Evolutionary conservation across 2,329 filamentous ascomycete genomes (phyloP).

Genomic region (Metarhizium album): DNA sequence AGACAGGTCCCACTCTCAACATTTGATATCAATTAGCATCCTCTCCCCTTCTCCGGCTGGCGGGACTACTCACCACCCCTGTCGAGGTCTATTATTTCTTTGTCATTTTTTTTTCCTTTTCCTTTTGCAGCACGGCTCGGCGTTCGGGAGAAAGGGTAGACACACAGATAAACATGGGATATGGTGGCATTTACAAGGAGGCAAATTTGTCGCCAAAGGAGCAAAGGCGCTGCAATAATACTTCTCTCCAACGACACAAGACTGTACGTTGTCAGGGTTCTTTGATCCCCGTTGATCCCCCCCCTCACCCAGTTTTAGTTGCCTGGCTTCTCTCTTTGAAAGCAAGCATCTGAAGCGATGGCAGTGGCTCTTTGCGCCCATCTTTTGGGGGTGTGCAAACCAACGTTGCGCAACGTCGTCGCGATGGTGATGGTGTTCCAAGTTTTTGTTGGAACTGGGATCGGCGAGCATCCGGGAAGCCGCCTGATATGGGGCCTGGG

Average conservation of each 20-base stretch:
- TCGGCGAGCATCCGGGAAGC: too few species aligned
- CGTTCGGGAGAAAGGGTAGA: constrained; percentile 2
- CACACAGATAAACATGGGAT: constrained; percentile 1
- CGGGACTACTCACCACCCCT: background rate
- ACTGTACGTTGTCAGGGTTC: background rate
- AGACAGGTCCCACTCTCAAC: constrained; percentile 1
- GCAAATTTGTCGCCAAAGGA: background rate
- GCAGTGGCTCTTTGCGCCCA: background rate
- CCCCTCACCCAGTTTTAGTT: background rate
- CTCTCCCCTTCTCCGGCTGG: background rate
- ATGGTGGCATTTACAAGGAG: background rate
- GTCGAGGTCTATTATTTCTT: background rate
- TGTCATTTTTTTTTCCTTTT: background rate
- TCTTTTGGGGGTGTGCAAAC: background rate
- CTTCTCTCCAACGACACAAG: background rate
- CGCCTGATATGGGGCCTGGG: background rate
- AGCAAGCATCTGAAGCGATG: background rate
- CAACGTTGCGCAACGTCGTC: background rate
- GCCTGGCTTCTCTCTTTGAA: background rate
- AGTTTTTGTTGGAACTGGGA: too few species aligned
- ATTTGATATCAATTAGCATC: background rate
- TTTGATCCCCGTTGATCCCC: background rate
- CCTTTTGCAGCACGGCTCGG: constrained; percentile 2
- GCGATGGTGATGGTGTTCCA: background rate
- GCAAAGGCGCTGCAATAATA: background rate